Conservation (phyloP, 108 stramenopile genomes). For the Nitzschia palea region DNA sequence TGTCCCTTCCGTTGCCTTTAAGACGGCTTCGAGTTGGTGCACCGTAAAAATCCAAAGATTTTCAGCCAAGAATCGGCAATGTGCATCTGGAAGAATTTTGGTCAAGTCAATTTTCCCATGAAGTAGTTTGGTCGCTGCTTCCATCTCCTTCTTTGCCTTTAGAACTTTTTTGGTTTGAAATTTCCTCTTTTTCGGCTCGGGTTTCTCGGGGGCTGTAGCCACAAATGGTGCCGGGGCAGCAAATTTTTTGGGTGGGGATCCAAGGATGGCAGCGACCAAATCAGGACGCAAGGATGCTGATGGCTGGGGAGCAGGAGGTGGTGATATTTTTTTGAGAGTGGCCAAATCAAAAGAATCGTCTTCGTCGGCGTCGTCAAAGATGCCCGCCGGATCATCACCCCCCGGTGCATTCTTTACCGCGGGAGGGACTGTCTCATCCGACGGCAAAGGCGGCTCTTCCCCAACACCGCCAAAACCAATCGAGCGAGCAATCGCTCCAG, state of each 20-base stretch:
- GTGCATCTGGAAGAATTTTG: constrained; percentile 24
- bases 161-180: constrained; percentile 4
- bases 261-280: constrained; percentile 26
- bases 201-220: not conserved
- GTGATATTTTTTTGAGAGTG: not conserved
- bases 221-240: not conserved
- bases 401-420: too few relatives aligned
- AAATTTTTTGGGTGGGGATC: constrained; percentile 3
- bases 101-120: constrained; percentile 33
- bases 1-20: constrained; percentile 9
- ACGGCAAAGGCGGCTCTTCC: too few relatives aligned
- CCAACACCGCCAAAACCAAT: too few relatives aligned
- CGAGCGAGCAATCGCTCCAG: too few relatives aligned
- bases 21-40: constrained; percentile 36
- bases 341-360: constrained; percentile 24
- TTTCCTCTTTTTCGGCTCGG: constrained; percentile 1
- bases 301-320: not conserved
- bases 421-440: too few relatives aligned
- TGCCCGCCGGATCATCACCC: not conserved
- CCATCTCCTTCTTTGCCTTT: constrained; percentile 31
- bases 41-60: constrained; percentile 47
- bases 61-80: constrained; percentile 40
- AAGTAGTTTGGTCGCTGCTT: constrained; percentile 19
- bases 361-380: constrained; percentile 34
- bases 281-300: constrained; percentile 12